Percentiles rank a stretch among this genome's conserved stretches.
These are phyloP conservation scores for Asterochloris erici DNA, from an alignment of 139 green algal species.

Conservation along the genomic window DNA sequence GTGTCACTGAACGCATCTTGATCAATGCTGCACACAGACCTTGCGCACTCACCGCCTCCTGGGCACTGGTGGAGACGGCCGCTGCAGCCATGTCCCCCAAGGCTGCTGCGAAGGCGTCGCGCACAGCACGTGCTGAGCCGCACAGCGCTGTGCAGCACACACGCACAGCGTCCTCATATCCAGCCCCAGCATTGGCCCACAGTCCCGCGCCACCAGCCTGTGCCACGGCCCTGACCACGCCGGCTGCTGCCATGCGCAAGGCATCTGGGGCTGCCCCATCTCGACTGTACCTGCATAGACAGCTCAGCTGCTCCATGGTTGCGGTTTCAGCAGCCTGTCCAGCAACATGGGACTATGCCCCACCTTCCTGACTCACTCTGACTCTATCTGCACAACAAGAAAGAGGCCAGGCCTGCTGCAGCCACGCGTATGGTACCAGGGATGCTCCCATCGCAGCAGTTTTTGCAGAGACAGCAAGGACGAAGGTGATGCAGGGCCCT, in stretches of 20 bases:
- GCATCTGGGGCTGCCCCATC: background rate
- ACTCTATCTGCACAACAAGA: too few species aligned
- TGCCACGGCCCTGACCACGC: conserved; percentile 47
- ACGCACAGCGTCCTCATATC: conserved; percentile 50
- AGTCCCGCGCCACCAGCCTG: conserved; percentile 45
- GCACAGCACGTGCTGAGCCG: conserved; percentile 33
- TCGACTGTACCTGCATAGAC: background rate
- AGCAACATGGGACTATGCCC: too few species aligned
- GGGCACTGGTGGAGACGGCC: background rate
- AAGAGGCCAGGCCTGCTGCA: too few species aligned
- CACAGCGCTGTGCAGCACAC: conserved; percentile 39
- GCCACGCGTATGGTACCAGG: too few species aligned
- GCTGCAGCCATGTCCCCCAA: conserved; percentile 61
- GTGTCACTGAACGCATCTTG: background rate
- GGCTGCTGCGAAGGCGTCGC: conserved; percentile 43
- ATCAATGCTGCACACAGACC: background rate
- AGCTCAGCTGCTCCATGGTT: background rate
- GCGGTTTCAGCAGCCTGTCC: too few species aligned
- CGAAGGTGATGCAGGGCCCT: too few species aligned
- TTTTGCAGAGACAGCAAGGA: too few species aligned
- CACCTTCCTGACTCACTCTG: too few species aligned
- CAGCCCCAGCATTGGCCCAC: conserved; percentile 49
- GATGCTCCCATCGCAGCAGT: too few species aligned
- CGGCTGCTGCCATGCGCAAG: conserved; percentile 21
- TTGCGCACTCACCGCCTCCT: conserved; percentile 9